Evolutionary conservation across 2,329 filamentous ascomycete genomes (phyloP).

Genomic region (Hymenoscyphus occultus): DNA sequence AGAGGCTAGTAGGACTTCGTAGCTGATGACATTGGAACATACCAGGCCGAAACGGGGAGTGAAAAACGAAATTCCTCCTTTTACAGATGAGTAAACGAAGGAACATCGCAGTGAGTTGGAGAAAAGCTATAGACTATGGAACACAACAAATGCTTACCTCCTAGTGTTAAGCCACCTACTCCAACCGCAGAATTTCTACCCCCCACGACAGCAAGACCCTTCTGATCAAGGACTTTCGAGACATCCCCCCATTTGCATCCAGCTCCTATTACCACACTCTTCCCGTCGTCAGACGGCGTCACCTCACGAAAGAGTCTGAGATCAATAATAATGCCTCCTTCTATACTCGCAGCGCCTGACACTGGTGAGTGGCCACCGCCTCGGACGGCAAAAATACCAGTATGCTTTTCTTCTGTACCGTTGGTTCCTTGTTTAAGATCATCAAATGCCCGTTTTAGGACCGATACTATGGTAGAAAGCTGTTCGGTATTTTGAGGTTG

Average conservation of each 20-base stretch:
- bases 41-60: conserved; percentile 18
- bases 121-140: no score
- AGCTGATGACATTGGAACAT: conserved; percentile 13
- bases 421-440: not conserved
- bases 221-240: conserved; percentile 3
- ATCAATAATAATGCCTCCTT: conserved; percentile 48
- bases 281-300: conserved; percentile 23
- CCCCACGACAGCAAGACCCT: conserved; percentile 10
- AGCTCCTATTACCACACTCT: conserved; percentile 21
- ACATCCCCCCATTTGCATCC: conserved; percentile 14
- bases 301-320: conserved; percentile 33
- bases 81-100: no score
- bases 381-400: conserved; percentile 49
- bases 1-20: conserved; percentile 44
- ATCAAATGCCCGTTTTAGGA: not conserved
- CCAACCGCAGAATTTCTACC: conserved; percentile 13
- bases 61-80: conserved; percentile 20
- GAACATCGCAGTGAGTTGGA: no score
- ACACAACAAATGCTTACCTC: not conserved
- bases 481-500: not conserved
- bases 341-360: conserved; percentile 48
- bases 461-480: not conserved
- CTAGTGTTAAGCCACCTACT: conserved; percentile 13
- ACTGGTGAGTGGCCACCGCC: conserved; percentile 53
- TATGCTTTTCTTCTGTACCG: not conserved